Base-by-base conservation (phyloP, 129 eudicot genomes). In the Silybum marianum region DNA sequence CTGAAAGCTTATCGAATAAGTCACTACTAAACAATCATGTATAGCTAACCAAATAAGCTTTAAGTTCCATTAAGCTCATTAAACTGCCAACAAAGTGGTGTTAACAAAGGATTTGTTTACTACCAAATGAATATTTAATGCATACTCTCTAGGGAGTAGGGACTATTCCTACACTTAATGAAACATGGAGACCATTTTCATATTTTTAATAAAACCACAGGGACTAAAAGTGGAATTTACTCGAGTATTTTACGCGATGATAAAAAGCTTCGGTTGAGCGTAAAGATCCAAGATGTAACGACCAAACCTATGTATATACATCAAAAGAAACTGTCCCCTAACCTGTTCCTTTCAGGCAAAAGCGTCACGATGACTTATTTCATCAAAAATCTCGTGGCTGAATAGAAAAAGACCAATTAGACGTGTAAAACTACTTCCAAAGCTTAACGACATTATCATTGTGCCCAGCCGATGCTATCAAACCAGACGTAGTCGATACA, bases 381-480 rank as follows among this genome's bases (percentile, higher is more conserved):
- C 65, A 54, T 54, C 65, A 18, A 54, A 54, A 54, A 54, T 18
- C 65, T 54, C 65, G 65, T 54, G 65, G 23, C 65, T 7, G 23
- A 54, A 54, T 18, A 54, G 28, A 63, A 23, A 79, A 71, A 26
- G 4, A 34, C 13, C 16, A 19, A 18, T n/a, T n/a, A 32, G 12
- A 80, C 60, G 19, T 80, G 25, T 75, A 77, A 32, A 77, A 79
- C 82, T 81, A 91, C 86, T 91, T 91, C 97, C 97, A 91, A 46
- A 91, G 84, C 84, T 84, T 91, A 66, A 91, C 68, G 26, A 83
- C 25, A 51, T 89, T 80, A 69, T 88, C 84, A 25, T 75, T 80
- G 30, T 84, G 83, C 32, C 89, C 84, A 32, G 88, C 97, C 38
- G 97, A 91, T 63, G 89, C 93, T 32, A 89, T 89, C 68, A 89